Percentiles rank a stretch among this genome's conserved stretches.
phyloP scores from a whole-genome alignment of 495 filamentous ascomycete species.

The Cenococcum geophilum region DNA sequence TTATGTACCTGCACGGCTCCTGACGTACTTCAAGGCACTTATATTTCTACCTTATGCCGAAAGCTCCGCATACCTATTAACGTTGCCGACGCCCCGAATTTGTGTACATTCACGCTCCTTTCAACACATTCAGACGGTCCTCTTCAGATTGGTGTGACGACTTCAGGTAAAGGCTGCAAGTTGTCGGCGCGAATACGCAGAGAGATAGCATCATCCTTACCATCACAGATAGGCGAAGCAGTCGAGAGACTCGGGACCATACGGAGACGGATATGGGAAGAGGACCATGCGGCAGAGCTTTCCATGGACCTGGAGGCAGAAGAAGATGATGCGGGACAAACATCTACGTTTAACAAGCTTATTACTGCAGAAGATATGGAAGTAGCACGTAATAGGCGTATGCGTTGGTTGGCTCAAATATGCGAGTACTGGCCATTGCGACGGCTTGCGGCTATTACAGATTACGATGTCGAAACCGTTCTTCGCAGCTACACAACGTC shows the following conservation, averaged over 20 bases:
- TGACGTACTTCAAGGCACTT: constrained; percentile 44
- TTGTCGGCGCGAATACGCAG: constrained; percentile 83
- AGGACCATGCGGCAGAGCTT: constrained; percentile 56
- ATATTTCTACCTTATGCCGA: constrained; percentile 70
- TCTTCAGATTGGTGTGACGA: constrained; percentile 91
- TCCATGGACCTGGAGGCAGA: constrained; percentile 52
- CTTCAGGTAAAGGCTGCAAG: constrained; percentile 92
- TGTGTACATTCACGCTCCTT: constrained; percentile 88
- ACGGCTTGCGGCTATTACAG: constrained; percentile 68
- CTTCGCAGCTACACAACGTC: constrained; percentile 55
- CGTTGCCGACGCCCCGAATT: constrained; percentile 75
- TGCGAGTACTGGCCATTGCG: constrained; percentile 98
- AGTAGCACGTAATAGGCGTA: constrained; percentile 69
- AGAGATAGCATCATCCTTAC: constrained; percentile 76
- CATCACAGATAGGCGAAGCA: constrained; percentile 72
- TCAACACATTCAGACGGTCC: constrained; percentile 86
- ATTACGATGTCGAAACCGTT: constrained; percentile 69
- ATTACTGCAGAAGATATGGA: constrained; percentile 66
- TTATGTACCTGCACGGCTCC: not conserved
- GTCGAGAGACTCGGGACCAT: constrained; percentile 74
- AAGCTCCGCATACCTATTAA: constrained; percentile 85
- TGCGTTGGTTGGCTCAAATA: constrained; percentile 90
- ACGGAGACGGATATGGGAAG: constrained; percentile 68
- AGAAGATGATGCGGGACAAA: constrained; percentile 83
- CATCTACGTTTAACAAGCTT: constrained; percentile 77